Evolutionary conservation across 2,329 filamentous ascomycete species (phyloP), one percentile per base, ranked within the genome.

Genomic region (Cryphonectria carpinicola): DNA sequence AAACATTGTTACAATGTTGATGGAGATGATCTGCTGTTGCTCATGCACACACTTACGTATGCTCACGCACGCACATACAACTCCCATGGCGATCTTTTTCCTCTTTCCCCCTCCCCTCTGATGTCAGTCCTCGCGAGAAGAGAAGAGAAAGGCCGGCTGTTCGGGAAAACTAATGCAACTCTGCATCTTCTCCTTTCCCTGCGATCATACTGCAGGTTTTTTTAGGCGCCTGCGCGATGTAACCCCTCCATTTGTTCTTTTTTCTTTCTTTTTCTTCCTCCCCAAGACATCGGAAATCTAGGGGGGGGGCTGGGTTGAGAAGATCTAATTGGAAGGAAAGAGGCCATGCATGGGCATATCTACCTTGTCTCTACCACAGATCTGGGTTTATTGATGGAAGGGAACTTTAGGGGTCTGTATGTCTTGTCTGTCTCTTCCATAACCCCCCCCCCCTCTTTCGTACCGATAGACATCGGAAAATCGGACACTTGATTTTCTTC

Each of bases 291-390:
- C 4, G 39, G 17, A 10, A 5, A 35, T 7, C 37, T 5, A 2
- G 39, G 61, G 62, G 62, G 62, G 62, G 62, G 62, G 39, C 41
- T 64, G 61, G n/a, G n/a, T 25, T 43, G 37, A 64, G 37, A 64
- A 39, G n/a, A 25, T 46, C 61, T 46, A n/a, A 14, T 49, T 19
- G 17, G 19, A 22, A 49, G 43, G 43, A 17, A 22, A 49, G 43
- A 49, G 19, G 46, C 7, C 46, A n/a, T 49, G 22, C 46, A 41
- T 3, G 19, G 39, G n/a, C 56, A 60, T 32, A 37, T 25, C n/a
- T 11, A 14, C 52, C 6, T 28, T 28, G 4, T 49, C 49, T 54
- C 8, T 25, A 4, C 49, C 22, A 54, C 19, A 49, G 43, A 22
- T 22, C 43, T 49, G 22, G 22, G 10, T 54, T 14, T 25, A 10